Conservation (phyloP, 1,284 basidiomycete genomes). For the Leucoagaricus sp. region DNA sequence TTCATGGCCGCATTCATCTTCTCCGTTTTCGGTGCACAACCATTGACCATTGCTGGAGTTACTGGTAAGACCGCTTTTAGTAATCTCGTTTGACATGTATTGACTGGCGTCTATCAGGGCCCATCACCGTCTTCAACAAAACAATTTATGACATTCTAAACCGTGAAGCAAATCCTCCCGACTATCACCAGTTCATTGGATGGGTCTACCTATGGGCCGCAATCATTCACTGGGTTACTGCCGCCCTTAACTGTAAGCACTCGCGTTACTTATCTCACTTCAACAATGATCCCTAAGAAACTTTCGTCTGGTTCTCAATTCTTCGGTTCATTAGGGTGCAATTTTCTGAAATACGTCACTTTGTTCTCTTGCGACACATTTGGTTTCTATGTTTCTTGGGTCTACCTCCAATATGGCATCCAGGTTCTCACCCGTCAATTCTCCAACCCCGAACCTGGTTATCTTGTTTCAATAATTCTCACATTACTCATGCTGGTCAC, state of each 20-base stretch:
- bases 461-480: conserved; percentile 75
- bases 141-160: conserved; percentile 83
- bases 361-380: conserved; percentile 94
- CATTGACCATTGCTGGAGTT: conserved; percentile 91
- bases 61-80: conserved; percentile 59
- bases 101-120: conserved; percentile 46
- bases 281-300: background rate
- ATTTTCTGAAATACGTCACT: conserved; percentile 85
- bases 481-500: conserved; percentile 76
- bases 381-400: conserved; percentile 88
- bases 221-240: conserved; percentile 88
- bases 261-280: background rate
- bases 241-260: conserved; percentile 76
- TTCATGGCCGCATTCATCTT: conserved; percentile 95
- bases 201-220: conserved; percentile 96
- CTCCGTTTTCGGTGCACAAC: conserved; percentile 88
- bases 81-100: background rate
- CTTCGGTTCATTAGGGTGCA: conserved; percentile 57
- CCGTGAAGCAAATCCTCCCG: conserved; percentile 55
- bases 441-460: conserved; percentile 48
- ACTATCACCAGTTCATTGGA: conserved; percentile 86
- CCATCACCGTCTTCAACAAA: conserved; percentile 91
- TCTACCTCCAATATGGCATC: conserved; percentile 89
- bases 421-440: conserved; percentile 83
- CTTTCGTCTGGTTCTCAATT: conserved; percentile 16